A percentile compares a stretch with the other conserved stretches of the same genome.
Conservation (phyloP, 2,329 filamentous ascomycete species). For the Beauveria sp. region DNA sequence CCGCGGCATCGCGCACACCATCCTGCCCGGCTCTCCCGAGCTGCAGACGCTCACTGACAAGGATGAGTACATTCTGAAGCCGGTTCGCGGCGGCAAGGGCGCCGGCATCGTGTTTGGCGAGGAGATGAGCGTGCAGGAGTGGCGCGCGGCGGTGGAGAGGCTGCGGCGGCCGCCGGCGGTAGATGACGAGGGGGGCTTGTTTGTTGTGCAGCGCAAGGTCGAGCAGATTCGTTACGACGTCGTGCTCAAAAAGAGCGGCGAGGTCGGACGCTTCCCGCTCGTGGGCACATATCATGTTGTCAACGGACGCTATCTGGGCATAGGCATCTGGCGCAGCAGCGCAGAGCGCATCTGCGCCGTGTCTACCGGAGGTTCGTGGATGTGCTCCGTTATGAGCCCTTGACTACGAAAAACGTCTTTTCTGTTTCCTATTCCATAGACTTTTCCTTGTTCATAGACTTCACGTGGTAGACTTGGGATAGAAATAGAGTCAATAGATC, state of each 20-base stretch:
- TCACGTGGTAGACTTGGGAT: neutral
- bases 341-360: conserved; percentile 25
- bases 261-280: conserved; percentile 21
- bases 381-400: conserved; percentile 24
- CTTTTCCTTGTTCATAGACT: neutral
- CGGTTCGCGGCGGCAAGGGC: conserved; percentile 30
- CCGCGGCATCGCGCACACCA: conserved; percentile 26
- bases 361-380: conserved; percentile 25
- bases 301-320: conserved; percentile 22
- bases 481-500: neutral
- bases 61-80: conserved; percentile 29
- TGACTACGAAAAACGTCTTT: neutral
- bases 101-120: conserved; percentile 33
- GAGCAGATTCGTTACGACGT: conserved; percentile 25
- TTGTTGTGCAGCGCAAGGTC: conserved; percentile 25
- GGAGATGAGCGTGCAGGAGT: conserved; percentile 18
- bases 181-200: conserved; percentile 3
- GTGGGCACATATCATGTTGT: conserved; percentile 27
- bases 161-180: conserved; percentile 11
- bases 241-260: conserved; percentile 20
- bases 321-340: conserved; percentile 26
- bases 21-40: conserved; percentile 23
- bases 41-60: conserved; percentile 18
- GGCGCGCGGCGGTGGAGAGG: conserved; percentile 13
- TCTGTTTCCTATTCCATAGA: neutral